Evolutionary conservation across 2,329 filamentous ascomycete species (phyloP), one percentile per base, ranked within the genome.

Genomic region (Aspergillus persii): DNA sequence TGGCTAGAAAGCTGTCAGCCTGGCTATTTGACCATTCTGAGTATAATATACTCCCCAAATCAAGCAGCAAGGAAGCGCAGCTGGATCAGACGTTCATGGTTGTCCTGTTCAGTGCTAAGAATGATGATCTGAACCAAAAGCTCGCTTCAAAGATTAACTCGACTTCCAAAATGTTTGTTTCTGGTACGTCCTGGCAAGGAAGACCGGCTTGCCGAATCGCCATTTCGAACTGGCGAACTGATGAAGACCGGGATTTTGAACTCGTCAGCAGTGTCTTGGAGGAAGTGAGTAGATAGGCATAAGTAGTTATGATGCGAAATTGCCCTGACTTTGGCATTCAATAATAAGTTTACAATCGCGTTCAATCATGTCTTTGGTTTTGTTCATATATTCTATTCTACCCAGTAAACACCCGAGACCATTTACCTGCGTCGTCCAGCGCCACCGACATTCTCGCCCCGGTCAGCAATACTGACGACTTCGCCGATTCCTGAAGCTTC

Each of bases 401-500:
- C 18, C 18, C 18, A 50, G 9, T 41, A 52, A 36, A 31, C 11
- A 39, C 27, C 23, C n/a, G 44, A 29, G 29, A 12, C 9, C 23
- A 15, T 63, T 72, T 60, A 78, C 61, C 81, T 67, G 72, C 85
- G 74, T 59, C 80, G 70, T 57, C 75, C 72, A 57, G 75, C 77
- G 51, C 73, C 74, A 26, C 82, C 84, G 60, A 75, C 77, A 58
- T 80, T 82, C 50, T 83, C 76, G 47, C 82, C 85, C 64, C 86
- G 86, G 67, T 96, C 92, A 53, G 89, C 87, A 70, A 98, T 80
- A 71, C 89, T 95, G 56, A 98, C 91, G 48, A 98, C 91, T 79
- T 98, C 95, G 15, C 92, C 91, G 74, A 98, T 97, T 8, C 95
- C 93, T 36, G 92, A 91, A 52, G 90, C 93, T 76, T 97, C 94